Evolutionary conservation across 768 basidiomycete genomes (phyloP).

Genomic region (Lanmaoa pseudosensibilis): DNA sequence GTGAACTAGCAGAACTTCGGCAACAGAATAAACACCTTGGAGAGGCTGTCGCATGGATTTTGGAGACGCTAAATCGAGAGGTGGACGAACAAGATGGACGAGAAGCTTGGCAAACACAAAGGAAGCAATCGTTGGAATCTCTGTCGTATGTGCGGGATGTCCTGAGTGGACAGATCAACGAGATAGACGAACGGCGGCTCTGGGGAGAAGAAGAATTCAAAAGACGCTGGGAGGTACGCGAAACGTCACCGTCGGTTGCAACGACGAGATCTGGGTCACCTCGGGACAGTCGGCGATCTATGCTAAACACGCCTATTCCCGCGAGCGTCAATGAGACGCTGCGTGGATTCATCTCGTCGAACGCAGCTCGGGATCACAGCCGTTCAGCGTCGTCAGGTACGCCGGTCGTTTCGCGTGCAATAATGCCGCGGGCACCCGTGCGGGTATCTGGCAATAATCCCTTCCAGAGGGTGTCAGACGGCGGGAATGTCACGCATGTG

Average conservation of each 20-base stretch:
- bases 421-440: conserved; percentile 21
- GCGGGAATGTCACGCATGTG: neutral
- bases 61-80: conserved; percentile 66
- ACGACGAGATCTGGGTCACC: conserved; percentile 20
- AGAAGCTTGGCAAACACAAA: conserved; percentile 42
- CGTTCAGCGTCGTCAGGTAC: conserved; percentile 20
- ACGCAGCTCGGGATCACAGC: conserved; percentile 11
- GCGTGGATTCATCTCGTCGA: conserved; percentile 23
- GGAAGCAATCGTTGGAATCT: conserved; percentile 69
- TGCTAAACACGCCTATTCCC: conserved; percentile 10
- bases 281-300: conserved; percentile 18
- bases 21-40: conserved; percentile 64
- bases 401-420: conserved; percentile 10
- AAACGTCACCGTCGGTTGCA: conserved; percentile 23
- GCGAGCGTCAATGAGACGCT: conserved; percentile 22
- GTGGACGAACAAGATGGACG: conserved; percentile 36
- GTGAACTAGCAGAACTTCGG: conserved; percentile 54
- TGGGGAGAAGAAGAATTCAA: conserved; percentile 52
- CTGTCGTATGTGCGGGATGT: conserved; percentile 78
- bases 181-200: conserved; percentile 67
- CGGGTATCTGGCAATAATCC: conserved; percentile 32
- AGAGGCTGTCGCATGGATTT: conserved; percentile 70
- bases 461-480: conserved; percentile 26
- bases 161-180: conserved; percentile 50
- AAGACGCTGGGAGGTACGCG: conserved; percentile 37